Evolutionary conservation across 192 early-diverging fungal genomes (phyloP).

Genomic region (Rhizophlyctis rosea): DNA sequence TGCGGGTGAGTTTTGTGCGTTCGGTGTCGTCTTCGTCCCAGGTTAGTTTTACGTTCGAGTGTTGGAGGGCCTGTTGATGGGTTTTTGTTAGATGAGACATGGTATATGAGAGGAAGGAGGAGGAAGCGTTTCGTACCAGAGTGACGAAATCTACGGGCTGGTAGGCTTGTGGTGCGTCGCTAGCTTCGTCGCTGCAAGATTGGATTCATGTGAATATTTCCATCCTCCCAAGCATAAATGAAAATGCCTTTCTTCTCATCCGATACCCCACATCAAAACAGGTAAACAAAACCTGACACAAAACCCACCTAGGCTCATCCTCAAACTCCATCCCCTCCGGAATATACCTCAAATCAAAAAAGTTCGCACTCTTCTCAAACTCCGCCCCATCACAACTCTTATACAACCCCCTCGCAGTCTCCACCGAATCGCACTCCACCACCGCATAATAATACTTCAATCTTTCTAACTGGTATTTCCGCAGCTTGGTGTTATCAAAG

Average conservation of each 20-base stretch:
- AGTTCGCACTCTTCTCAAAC: conserved; percentile 86
- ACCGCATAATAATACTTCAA: conserved; percentile 92
- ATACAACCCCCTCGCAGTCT: conserved; percentile 78
- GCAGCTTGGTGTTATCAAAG: conserved; percentile 76
- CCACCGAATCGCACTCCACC: conserved; percentile 84
- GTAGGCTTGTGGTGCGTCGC: conserved; percentile 27
- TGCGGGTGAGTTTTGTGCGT: conserved; percentile 71
- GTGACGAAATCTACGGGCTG: conserved; percentile 65
- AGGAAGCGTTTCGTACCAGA: conserved; percentile 20
- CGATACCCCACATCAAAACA: no score
- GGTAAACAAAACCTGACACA: no score
- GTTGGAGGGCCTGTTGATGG: conserved; percentile 65
- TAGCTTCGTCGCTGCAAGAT: conserved; percentile 20
- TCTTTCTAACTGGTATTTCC: conserved; percentile 89
- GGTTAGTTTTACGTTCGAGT: conserved; percentile 88
- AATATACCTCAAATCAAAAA: conserved; percentile 91
- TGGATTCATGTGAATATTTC: not conserved
- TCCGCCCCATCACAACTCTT: conserved; percentile 86
- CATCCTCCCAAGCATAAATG: not conserved
- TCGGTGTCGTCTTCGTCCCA: conserved; percentile 95
- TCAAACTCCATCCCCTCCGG: conserved; percentile 89
- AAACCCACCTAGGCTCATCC: conserved; percentile 61
- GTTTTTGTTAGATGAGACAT: not conserved
- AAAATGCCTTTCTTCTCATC: not conserved
- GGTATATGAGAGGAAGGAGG: conserved; percentile 17